Evolutionary conservation across 441 rosid genomes (phyloP).

Genomic region (Breynia disticha): DNA sequence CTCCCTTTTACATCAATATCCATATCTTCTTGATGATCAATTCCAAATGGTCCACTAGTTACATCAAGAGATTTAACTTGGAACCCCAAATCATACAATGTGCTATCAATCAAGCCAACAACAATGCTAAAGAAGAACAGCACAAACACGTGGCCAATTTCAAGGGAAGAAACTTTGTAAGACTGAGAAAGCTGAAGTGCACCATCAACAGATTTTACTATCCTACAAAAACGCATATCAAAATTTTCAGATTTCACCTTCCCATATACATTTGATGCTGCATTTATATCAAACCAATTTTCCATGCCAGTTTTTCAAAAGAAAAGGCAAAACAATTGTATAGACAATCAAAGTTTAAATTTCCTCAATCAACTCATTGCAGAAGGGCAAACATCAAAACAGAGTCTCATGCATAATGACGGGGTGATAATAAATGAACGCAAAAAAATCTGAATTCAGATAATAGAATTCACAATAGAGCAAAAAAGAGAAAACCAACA

Average conservation of each 20-base stretch:
- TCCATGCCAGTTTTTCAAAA: not conserved
- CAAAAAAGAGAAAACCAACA: no score
- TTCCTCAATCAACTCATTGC: no score
- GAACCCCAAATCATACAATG: conserved; percentile 43
- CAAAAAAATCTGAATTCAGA: no score
- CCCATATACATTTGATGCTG: not conserved
- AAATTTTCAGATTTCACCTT: not conserved
- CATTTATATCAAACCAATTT: not conserved
- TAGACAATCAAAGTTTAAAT: no score
- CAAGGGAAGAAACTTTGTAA: conserved; percentile 25
- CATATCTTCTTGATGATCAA: conserved; percentile 24
- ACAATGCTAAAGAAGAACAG: conserved; percentile 40
- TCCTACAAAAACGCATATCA: conserved; percentile 32
- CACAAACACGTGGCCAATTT: conserved; percentile 40
- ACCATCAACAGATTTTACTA: conserved; percentile 39
- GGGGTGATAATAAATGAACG: no score
- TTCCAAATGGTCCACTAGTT: conserved; percentile 18
- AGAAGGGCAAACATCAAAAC: no score
- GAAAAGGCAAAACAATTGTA: not conserved
- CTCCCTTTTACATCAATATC: conserved; percentile 27
- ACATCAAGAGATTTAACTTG: conserved; percentile 16
- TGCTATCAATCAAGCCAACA: conserved; percentile 33
- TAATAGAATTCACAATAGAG: no score
- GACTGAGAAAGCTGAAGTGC: conserved; percentile 39
- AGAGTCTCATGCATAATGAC: no score